Base-by-base conservation (phyloP, 2,329 filamentous ascomycete species). In the Ophiostoma perfectum region DNA sequence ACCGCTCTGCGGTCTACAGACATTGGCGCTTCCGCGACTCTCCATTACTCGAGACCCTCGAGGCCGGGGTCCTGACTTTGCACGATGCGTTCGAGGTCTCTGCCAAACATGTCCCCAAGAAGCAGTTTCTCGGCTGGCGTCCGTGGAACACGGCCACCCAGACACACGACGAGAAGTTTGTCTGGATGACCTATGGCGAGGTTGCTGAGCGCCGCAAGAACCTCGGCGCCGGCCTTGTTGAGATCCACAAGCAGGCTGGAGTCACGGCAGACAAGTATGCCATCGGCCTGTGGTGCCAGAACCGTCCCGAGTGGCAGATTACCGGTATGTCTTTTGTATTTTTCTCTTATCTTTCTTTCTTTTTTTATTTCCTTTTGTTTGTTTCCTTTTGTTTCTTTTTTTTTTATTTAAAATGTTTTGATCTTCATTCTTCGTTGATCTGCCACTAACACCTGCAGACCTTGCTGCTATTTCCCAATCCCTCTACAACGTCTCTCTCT, bases 401-500 rank as follows among this genome's bases (percentile, higher is more conserved):
- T 39, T n/a, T 18, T 27, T 3, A 18, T 27, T 4, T 4, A 27
- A 27, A 27, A 27, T 27, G 27, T 27, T 27, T 27, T 27, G 27
- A 27, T 27, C 27, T 27, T 27, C 27, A 27, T 27, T 27, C 27
- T 27, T 27, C 27, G 27, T 27, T 27, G 27, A 27, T 27, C 27
- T 27, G 27, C 27, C 1, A 9, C 49, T 55, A 27, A 55, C 45
- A 49, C 27, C 42, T 47, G 12, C 69, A 92, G 94, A 98, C 82
- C 81, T 98, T 75, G 95, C 87, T 52, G 89, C 91, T 76, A 88
- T 91, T 80, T 95, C 93, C 12, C 95, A 98, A 78, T 87, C 90
- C 7, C 86, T 98, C 42, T 98, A 85, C 80, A 91, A 90, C 36
- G 93, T 99, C 68, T 97, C 94, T 5, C 89, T 99, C 66, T 99